Evolutionary conservation across 2,329 filamentous ascomycete species (phyloP), one percentile per base, ranked within the genome.

Genomic region (Phaeosphaeria sp.): DNA sequence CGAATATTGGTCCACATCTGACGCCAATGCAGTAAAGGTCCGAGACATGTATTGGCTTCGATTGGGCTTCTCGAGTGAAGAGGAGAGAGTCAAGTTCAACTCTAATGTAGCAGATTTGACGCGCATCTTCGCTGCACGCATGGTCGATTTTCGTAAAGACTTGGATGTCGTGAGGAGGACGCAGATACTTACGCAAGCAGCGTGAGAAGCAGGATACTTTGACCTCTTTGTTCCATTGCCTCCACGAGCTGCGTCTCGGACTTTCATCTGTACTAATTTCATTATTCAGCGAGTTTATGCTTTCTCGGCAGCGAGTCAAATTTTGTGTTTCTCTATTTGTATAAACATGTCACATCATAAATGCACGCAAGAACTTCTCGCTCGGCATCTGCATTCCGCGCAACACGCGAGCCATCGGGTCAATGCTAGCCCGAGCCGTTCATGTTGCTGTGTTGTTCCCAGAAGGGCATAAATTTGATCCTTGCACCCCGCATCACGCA

Each of bases 1-100:
- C 0, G 41, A 58, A 23, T 50, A 60, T 33, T 58, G 55, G 55
- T 36, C 59, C 11, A 21, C 53, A 6, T 6, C 36, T 10, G 25
- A 48, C 1, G 3, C 46, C 6, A 52, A 46, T 7, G 36, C 56
- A 17, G 39, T 63, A 15, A 39, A 36, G 6, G 54, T 58, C 18
- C 36, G 33, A 27, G 21, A 56, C 9, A 54, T 63, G 43, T 59
- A 61, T 23, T 55, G 47, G 53, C 41, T 63, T n/a, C 50, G 54
- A 17, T 49, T 63, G 17, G 23, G 15, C 23, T 61, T 58, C 6
- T 1, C 23, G 3, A 55, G 50, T 20, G 58, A 63, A 17, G 51
- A 30, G 13, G 58, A 61, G 39, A 36, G 53, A 20, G 20, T 52
- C 18, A 61, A 57, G 10, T 63, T 63, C 46, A 50, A 51, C 20